Evolutionary conservation across 805 yeast genomes (phyloP).

Genomic region (Wickerhamomyces hampshirensis): DNA sequence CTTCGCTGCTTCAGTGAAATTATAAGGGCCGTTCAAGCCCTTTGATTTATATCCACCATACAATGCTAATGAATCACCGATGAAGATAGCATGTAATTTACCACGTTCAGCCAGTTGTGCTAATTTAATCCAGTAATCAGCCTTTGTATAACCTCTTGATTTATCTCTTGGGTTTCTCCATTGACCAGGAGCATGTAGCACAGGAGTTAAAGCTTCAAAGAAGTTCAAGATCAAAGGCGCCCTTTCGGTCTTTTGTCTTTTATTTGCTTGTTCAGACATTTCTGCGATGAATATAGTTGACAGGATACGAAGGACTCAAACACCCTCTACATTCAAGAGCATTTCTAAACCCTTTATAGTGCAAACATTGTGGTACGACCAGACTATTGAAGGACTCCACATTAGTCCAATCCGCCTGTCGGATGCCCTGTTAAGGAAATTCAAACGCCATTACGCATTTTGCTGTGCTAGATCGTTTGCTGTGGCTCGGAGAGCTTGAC

Average conservation of each 20-base stretch:
- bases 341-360: no score
- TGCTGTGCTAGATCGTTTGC: no score
- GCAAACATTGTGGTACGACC: no score
- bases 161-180: conserved; percentile 25
- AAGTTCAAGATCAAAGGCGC: conserved; percentile 21
- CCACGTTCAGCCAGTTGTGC: conserved; percentile 38
- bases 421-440: no score
- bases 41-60: conserved; percentile 34
- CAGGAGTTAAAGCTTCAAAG: conserved; percentile 23
- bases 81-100: conserved; percentile 34
- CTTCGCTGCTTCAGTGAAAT: conserved; percentile 31
- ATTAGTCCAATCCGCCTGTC: no score
- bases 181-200: conserved; percentile 25
- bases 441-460: no score
- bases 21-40: conserved; percentile 30
- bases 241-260: conserved; percentile 13
- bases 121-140: conserved; percentile 36
- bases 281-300: no score
- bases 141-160: conserved; percentile 19
- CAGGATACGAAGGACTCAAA: no score
- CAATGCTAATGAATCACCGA: conserved; percentile 38
- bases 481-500: no score
- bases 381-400: no score
- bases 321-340: no score
- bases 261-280: no score